Conservation (phyloP, 2,329 filamentous ascomycete species). For the Pseudogymnoascus sp. region DNA sequence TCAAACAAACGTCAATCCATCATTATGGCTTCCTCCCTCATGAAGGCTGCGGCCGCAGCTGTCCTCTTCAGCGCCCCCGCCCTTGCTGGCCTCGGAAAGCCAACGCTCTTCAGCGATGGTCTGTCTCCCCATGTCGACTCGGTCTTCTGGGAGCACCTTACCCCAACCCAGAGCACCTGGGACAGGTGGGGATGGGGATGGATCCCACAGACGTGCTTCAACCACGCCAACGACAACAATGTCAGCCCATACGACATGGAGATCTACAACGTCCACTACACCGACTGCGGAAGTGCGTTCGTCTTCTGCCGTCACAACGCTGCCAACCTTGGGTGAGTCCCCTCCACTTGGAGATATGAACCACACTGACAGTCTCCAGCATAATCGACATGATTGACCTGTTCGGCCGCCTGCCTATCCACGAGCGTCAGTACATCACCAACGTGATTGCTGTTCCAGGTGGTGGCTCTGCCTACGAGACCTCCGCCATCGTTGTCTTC, state of each 20-base stretch:
- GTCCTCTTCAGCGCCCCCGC: neutral
- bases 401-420: slow-evolving; percentile 16
- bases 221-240: slow-evolving; percentile 12
- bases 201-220: slow-evolving; percentile 17
- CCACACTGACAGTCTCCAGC: neutral
- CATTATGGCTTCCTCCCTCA: neutral
- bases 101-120: slow-evolving; percentile 7
- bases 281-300: slow-evolving; percentile 15
- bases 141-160: slow-evolving; percentile 5
- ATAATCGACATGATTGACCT: slow-evolving; percentile 15
- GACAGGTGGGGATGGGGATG: slow-evolving; percentile 14
- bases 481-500: slow-evolving; percentile 8
- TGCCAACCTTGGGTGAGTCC: slow-evolving; percentile 11
- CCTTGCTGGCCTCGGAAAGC: neutral
- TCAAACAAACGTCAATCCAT: neutral
- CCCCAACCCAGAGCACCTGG: neutral
- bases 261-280: slow-evolving; percentile 16
- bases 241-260: slow-evolving; percentile 11
- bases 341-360: neutral
- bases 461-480: slow-evolving; percentile 10
- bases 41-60: neutral
- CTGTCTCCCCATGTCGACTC: slow-evolving; percentile 12
- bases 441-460: slow-evolving; percentile 15
- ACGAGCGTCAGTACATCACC: slow-evolving; percentile 17
- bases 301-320: slow-evolving; percentile 18